Evolutionary conservation across 1,284 basidiomycete genomes (phyloP), one percentile per base, ranked within the genome.

Genomic region (Melanopsichium pennsylvanicum): DNA sequence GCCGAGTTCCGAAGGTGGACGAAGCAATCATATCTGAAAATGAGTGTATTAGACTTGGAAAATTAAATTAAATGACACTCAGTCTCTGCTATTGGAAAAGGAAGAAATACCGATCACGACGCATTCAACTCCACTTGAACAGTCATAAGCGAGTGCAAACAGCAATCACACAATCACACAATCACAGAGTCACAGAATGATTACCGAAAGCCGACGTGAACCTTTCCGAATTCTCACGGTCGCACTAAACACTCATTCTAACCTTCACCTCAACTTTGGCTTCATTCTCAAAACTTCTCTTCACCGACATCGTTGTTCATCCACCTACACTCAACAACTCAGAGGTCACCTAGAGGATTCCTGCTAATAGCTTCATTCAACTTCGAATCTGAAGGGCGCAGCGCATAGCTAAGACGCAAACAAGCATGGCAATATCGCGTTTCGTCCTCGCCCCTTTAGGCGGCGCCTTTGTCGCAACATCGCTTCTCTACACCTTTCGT

Each of bases 401-500:
- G 8, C 27, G 27, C 27, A 13, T 13, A 29, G 13, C 27, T 13
- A 29, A 29, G 8, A 29, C 13, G 13, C 27, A 29, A 9, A 22
- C 18, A 37, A 42, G 16, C 40, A 69, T 70, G 67, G 57, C 67
- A 38, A 55, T 44, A 21, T 50, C 61, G 19, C 67, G 67, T 5
- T 57, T 64, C 37, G 25, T 70, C 23, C 46, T 70, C 2, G 67
- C 61, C 10, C 67, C 67, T 4, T 29, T 70, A 16, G 62, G 61
- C 26, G 67, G 67, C 33, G 61, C 61, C 15, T 70, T 70, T 56
- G 67, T 70, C 34, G 67, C 67, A 10, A 70, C 67, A 2, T 64
- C 67, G 37, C 49, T 70, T 15, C 61, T 70, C 48, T 70, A 70
- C 49, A 66, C 67, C 18, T 70, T 70, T 33, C 56, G 67, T n/a